Evolutionary conservation across 1,284 basidiomycete species (phyloP), one percentile per base, ranked within the genome.

Genomic region (Thelephora terrestris): DNA sequence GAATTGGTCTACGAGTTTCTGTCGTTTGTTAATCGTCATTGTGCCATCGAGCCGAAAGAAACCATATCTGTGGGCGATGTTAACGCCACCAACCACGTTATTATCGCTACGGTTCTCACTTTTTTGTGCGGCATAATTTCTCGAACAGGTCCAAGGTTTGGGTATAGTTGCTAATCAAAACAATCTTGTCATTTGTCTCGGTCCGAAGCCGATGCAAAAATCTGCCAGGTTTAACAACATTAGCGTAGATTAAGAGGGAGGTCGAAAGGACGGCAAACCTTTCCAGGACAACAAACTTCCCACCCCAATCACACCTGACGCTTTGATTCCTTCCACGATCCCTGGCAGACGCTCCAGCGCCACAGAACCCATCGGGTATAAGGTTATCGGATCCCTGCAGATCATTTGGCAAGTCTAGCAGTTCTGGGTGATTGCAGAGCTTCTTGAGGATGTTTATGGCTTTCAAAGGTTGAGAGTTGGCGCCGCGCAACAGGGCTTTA

Each of bases 361-460:
- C 85, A 52, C 60, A 68, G 59, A 90, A 98, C 14, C 83, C 93
- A 35, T 85, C 83, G 0, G 95, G 95, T 51, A 96, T 85, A 21
- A 91, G 69, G 43, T 78, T 61, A 43, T 95, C 91, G 39, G 84
- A 91, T 1, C 95, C 95, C 23, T 77, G 79, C 50, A 99, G 71
- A 61, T 98, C 95, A 5, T 81, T 74, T 0, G 91, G 90, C 3
- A 98, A 68, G 58, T 95, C 80, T 43, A 99, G 76, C 40, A 99
- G 73, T 64, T 95, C 91, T 0, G 95, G 95, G 60, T 99, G 96
- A 63, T 99, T 99, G 69, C 94, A 97, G 0, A 99, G 74, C 67
- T 99, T 99, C 71, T 97, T 94, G 36, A 99, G 73, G 49, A 98
- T 85, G 52, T 91, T 91, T 61, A 99, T 98, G 0, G 96, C 95